phyloP scores from a whole-genome alignment of 108 stramenopile species.

The Nannochloropsis gaditana region DNA sequence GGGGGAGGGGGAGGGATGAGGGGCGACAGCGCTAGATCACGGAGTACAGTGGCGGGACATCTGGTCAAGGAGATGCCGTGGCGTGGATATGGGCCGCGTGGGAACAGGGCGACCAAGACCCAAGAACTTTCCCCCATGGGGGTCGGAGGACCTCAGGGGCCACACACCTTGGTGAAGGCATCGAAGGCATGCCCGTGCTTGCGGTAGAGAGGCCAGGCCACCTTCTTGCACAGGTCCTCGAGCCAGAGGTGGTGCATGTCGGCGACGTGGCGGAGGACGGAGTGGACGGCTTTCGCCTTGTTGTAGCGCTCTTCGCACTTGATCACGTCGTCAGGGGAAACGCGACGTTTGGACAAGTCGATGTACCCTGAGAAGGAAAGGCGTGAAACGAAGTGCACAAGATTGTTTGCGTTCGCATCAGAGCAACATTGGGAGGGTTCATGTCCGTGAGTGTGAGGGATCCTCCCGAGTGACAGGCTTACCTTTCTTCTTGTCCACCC shows the following conservation, averaged over 20 bases:
- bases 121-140: no score
- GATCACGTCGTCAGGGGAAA: slow-evolving; percentile 90
- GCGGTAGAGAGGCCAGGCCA: slow-evolving; percentile 95
- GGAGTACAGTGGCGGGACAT: no score
- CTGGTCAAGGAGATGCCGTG: no score
- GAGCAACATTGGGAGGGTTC: no score
- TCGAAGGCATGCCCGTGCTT: slow-evolving; percentile 96
- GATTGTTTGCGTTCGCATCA: background rate
- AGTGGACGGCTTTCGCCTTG: slow-evolving; percentile 92
- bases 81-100: no score
- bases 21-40: background rate
- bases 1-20: slow-evolving; percentile 10
- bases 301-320: slow-evolving; percentile 90
- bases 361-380: slow-evolving; percentile 71
- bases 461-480: no score
- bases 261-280: slow-evolving; percentile 84
- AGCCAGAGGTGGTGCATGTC: slow-evolving; percentile 76
- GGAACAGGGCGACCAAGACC: no score
- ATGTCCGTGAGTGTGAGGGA: no score
- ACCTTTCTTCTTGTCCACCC: slow-evolving; percentile 97
- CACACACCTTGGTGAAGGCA: slow-evolving; percentile 73
- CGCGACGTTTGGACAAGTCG: slow-evolving; percentile 94
- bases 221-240: slow-evolving; percentile 84
- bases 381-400: background rate
- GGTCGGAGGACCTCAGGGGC: no score